Evolutionary conservation across 148 eudicot genomes (phyloP), one percentile per base, ranked within the genome.

Genomic region (Cornus florida): DNA sequence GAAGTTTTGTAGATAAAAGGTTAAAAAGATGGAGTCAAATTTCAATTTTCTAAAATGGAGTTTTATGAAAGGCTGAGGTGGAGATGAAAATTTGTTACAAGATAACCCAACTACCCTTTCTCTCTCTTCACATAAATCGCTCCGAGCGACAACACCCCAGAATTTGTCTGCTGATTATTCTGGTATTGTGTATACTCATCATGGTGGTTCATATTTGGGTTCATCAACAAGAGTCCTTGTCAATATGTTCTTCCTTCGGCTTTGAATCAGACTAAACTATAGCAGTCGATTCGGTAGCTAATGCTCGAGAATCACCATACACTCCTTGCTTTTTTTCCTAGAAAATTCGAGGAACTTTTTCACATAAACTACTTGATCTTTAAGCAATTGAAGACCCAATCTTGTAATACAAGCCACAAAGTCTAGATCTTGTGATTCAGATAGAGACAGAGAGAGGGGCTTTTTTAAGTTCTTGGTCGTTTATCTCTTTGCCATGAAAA

Each of bases 71-170:
- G n/a, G n/a, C n/a, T n/a, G n/a, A n/a, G n/a, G n/a, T n/a, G n/a
- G n/a, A n/a, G n/a, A n/a, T n/a, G n/a, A n/a, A n/a, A n/a, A n/a
- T n/a, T n/a, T n/a, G n/a, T n/a, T n/a, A n/a, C n/a, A n/a, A n/a
- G n/a, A n/a, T n/a, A n/a, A n/a, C n/a, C n/a, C n/a, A n/a, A n/a
- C n/a, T n/a, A n/a, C n/a, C n/a, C n/a, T n/a, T n/a, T n/a, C n/a
- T n/a, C n/a, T n/a, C n/a, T n/a, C n/a, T n/a, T n/a, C n/a, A n/a
- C n/a, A n/a, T n/a, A n/a, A n/a, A n/a, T n/a, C n/a, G n/a, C n/a
- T n/a, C n/a, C n/a, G 98, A 92, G 38, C 93, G 88, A 76, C n/a
- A 86, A 91, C 50, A 57, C 62, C 86, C 98, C 94, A 69, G 92
- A 83, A 84, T 65, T 84, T 2, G 9, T 43, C 48, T 72, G 38